These are phyloP conservation scores for Forsythia viridissima DNA, from an alignment of 257 asterid species.

Conservation along the genomic window DNA sequence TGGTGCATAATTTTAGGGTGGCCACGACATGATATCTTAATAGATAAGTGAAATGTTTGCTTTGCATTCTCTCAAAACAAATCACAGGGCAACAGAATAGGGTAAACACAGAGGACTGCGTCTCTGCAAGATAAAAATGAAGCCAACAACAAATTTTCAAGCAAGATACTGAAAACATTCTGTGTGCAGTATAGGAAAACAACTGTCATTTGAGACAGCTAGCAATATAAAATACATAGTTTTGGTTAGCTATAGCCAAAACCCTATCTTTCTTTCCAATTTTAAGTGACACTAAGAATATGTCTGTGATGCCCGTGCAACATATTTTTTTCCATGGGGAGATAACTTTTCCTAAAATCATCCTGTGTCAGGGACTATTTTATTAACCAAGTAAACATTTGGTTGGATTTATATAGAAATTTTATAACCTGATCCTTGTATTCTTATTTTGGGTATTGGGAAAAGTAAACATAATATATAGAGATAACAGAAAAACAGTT, in stretches of 20 bases:
- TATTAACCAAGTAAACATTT: too few species aligned
- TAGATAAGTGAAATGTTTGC: neutral
- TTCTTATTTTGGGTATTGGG: too few species aligned
- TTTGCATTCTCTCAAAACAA: neutral
- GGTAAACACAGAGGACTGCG: neutral
- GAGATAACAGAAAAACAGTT: too few species aligned
- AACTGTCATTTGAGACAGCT: neutral
- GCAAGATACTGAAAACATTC: neutral
- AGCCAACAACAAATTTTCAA: neutral
- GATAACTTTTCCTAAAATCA: too few species aligned
- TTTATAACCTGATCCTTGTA: too few species aligned
- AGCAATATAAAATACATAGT: too few species aligned
- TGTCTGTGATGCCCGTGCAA: neutral
- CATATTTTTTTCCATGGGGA: too few species aligned
- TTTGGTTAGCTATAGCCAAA: neutral
- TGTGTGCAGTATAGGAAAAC: neutral
- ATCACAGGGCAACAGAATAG: neutral
- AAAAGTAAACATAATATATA: too few species aligned
- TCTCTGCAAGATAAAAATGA: neutral
- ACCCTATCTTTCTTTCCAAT: too few species aligned
- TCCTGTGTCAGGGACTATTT: too few species aligned
- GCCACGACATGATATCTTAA: neutral
- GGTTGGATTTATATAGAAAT: neutral
- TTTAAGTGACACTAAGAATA: too few species aligned
- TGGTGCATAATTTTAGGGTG: neutral